Evolutionary conservation across 176 grass and related monocot genomes (phyloP).

Genomic region (Themeda triandra): DNA sequence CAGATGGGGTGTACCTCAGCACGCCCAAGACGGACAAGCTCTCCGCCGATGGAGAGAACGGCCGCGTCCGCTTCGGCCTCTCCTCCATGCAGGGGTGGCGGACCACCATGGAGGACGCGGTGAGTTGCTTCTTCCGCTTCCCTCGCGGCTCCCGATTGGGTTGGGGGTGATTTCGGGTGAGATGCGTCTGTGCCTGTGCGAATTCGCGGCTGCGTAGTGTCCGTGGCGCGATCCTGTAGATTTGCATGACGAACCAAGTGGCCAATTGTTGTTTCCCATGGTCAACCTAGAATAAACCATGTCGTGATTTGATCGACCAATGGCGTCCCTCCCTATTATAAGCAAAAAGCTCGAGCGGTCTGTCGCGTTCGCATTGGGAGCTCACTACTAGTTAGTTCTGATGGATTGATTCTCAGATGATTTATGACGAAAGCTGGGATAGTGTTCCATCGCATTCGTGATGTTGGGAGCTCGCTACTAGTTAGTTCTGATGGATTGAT

Average conservation of each 20-base stretch:
- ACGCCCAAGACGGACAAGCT: conserved; percentile 90
- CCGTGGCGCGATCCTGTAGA: not conserved
- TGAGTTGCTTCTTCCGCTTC: conserved; percentile 21
- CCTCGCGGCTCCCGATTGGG: not conserved
- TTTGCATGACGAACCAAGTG: not conserved
- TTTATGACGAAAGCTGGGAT: not conserved
- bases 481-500: not conserved
- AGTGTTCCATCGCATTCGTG: not conserved
- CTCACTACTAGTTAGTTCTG: not conserved
- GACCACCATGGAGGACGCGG: conserved; percentile 92
- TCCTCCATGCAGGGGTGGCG: conserved; percentile 99
- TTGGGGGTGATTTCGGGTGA: not conserved
- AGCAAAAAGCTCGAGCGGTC: too few species aligned
- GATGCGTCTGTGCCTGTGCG: not conserved
- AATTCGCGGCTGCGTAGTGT: not conserved
- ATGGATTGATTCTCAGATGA: not conserved
- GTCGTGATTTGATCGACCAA: not conserved
- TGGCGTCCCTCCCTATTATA: not conserved
- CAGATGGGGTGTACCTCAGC: conserved; percentile 94
- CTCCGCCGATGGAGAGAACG: conserved; percentile 61
- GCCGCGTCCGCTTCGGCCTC: conserved; percentile 56
- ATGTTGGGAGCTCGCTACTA: not conserved
- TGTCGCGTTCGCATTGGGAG: not conserved
- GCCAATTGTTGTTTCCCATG: not conserved
- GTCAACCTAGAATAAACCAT: not conserved